Evolutionary conservation across 768 basidiomycete genomes (phyloP), one percentile per base, ranked within the genome.

Genomic region (Pisolithus orientalis): DNA sequence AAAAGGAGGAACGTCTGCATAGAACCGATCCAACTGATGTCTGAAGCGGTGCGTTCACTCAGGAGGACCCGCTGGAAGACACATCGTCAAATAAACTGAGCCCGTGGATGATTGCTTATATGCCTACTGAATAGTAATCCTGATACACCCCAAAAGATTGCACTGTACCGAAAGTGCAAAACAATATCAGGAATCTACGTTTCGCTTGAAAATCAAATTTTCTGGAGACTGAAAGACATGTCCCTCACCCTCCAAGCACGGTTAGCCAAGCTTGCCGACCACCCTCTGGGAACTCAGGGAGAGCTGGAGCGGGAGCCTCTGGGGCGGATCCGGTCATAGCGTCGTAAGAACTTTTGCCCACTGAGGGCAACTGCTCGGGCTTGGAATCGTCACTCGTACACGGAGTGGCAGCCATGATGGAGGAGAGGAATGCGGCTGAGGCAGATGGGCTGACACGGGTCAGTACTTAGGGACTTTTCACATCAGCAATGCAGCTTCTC

Each of bases 1-100:
- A 78, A 77, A 0, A 77, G 68, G 43, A 77, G 69, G 53, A 78
- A 79, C 11, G 75, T 70, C 60, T 80, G 79, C 4, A 76, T 58
- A 6, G 75, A 75, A 40, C 79, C 79, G 54, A 80, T 79, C 72
- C 78, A 74, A 39, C 75, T 76, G 49, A 75, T 71, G 28, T 74
- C 65, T 3, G 75, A 75, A 0, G 77, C 68, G 6, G 71, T 65
- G 53, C 72, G 70, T 51, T 69, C 69, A 0, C 51, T 67, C 47
- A 78, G 62, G 16, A 65, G 70, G 25, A 66, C 57, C 27, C 72
- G 69, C 73, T 75, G 47, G 44, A 49, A 28, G 40, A 32, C 32
- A 21, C 17, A 49, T 31, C 47, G 49, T 38, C 5, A 28, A 38
- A 16, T 37, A n/a, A 25, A 2, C 25, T 7, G 42, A 6, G 27